Evolutionary conservation across 1,284 basidiomycete species (phyloP).

Genomic region (Sanghuangporus baumii): DNA sequence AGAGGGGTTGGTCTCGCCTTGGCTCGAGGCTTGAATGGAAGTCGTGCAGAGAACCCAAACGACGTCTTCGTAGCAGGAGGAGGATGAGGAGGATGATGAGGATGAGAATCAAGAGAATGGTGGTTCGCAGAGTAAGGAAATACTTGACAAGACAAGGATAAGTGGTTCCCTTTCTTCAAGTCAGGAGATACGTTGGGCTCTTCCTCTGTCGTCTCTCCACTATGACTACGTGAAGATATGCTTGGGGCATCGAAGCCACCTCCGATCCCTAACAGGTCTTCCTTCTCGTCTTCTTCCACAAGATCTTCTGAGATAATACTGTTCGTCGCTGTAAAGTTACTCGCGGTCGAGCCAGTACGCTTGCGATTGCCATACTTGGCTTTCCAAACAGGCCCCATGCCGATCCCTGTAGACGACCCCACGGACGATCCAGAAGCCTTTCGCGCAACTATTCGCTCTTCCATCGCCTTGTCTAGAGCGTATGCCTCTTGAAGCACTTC

Average conservation of each 20-base stretch:
- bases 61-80: slow-evolving; percentile 38
- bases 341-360: slow-evolving; percentile 66
- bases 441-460: slow-evolving; percentile 68
- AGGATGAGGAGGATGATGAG: too few relatives aligned
- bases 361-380: slow-evolving; percentile 57
- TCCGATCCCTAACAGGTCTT: slow-evolving; percentile 61
- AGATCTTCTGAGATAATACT: slow-evolving; percentile 74
- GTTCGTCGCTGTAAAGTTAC: slow-evolving; percentile 52
- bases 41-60: slow-evolving; percentile 41
- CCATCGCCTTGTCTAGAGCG: slow-evolving; percentile 78
- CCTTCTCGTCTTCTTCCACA: slow-evolving; percentile 75
- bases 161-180: slow-evolving; percentile 30
- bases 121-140: slow-evolving; percentile 9
- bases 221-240: slow-evolving; percentile 32
- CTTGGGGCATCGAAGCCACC: slow-evolving; percentile 51
- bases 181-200: slow-evolving; percentile 39
- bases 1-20: slow-evolving; percentile 55
- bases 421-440: slow-evolving; percentile 63
- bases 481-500: slow-evolving; percentile 66
- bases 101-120: slow-evolving; percentile 14
- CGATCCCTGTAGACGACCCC: slow-evolving; percentile 52
- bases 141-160: background rate
- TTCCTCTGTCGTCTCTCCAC: slow-evolving; percentile 29
- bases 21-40: slow-evolving; percentile 27
- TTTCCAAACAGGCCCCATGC: slow-evolving; percentile 63